Evolutionary conservation across 2,329 filamentous ascomycete species (phyloP), one percentile per base, ranked within the genome.

Genomic region (Fusarium palustre): DNA sequence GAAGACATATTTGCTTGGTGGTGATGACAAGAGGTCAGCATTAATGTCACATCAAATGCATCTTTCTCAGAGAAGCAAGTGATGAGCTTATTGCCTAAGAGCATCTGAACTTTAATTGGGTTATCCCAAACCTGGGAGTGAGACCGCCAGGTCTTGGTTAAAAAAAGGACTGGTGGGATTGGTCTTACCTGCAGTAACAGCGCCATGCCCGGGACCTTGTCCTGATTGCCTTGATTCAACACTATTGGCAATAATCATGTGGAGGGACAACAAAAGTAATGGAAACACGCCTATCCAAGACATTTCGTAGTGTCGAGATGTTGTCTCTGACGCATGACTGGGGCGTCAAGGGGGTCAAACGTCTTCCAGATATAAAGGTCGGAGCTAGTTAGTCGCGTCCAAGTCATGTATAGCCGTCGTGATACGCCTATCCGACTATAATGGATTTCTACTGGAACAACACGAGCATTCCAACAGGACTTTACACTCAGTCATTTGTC

Each of bases 371-470:
- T 28, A 39, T 50, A 50, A 39, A 25, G 11, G 8, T 4, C 1
- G 13, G 15, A 8, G 3, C n/a, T 9, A n/a, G 2, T 9, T 10
- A 4, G n/a, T 9, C 12, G 7, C 6, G 12, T 11, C 3, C 15
- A 6, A 18, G 10, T 7, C 4, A 18, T 13, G 13, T 8, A 13
- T 13, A 13, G 18, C 6, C 4, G 16, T 7, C 3, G 7, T 22
- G 3, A 9, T 16, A 50, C 10, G 12, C 1, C 9, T n/a, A 39
- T 16, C 8, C 9, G 8, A 9, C 6, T 7, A 10, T 3, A 11
- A 50, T 50, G 48, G 34, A 50, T 7, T 12, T 18, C 10, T 22
- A 50, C 33, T 20, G 24, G n/a, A 46, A 50, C 9, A 28, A 39
- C 3, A 39, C 33, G 2, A 41, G 2, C 9, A 7, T 28, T 16